Evolutionary conservation across 2,329 filamentous ascomycete genomes (phyloP), one percentile per base, ranked within the genome.

Genomic region (Arachnomyces sp.): DNA sequence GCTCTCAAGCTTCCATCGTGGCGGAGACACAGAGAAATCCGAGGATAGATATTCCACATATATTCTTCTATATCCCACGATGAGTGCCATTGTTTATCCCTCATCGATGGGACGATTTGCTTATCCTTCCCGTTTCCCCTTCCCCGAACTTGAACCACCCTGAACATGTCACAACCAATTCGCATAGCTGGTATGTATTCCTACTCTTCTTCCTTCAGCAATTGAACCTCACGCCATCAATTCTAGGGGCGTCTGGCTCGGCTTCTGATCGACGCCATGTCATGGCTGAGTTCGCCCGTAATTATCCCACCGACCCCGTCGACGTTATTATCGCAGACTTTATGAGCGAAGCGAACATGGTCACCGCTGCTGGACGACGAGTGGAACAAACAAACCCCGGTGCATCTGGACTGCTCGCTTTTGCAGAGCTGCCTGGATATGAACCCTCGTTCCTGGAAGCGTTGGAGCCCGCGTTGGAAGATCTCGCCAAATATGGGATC

Each of bases 281-380:
- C 16, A 63, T 69, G 34, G 54, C 61, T 17, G 57, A 62, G 20
- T 65, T 70, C 44, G 66, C 66, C 13, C 57, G 48, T 15, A 59
- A 66, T 39, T 49, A 63, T 35, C 53, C 60, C 5, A 58, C 59
- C 11, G 71, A 73, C 18, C 64, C 67, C 3, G 57, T 68, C 20
- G 66, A 70, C 51, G 63, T 69, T 4, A 66, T 70, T 34, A 67
- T 68, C 37, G 62, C 63, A 3, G 66, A 70, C 47, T 69, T 66
- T 52, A 68, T 71, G 60, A 65, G 63, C 42, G 67, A 71, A 43
- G 65, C 68, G 46, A 77, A 76, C 52, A 74, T 77, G 61, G 68
- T 72, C 15, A 57, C 56, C 7, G 41, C 62, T 45, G 56, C 59
- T 43, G 50, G 62, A 46, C 44, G 67, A 54, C 53, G 60, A 45